phyloP scores from a whole-genome alignment of 352 stramenopile genomes.

The Pythium aristosporum region DNA sequence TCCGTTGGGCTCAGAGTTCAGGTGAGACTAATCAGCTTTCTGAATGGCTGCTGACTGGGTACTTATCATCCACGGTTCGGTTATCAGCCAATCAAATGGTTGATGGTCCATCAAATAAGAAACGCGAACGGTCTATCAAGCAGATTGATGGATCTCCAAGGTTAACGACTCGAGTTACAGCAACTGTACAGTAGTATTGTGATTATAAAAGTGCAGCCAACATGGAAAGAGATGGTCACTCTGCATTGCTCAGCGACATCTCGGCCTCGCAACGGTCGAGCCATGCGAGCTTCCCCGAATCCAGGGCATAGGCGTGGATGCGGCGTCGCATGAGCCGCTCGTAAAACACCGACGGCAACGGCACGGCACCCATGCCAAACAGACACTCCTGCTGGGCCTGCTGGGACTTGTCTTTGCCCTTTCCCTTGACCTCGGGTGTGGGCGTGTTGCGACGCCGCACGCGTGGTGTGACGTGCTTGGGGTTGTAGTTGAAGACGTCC shows the following conservation, averaged over 20 bases:
- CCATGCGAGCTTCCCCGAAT: conserved; percentile 27
- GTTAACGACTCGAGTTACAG: too few species aligned
- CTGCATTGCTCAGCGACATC: conserved; percentile 6
- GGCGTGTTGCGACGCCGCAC: conserved; percentile 23
- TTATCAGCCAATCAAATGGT: too few species aligned
- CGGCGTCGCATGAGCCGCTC: background rate
- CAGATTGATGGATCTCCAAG: too few species aligned
- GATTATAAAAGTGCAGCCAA: too few species aligned
- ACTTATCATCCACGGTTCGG: too few species aligned
- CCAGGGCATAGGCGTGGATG: conserved; percentile 28
- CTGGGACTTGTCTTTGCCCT: background rate
- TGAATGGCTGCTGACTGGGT: too few species aligned
- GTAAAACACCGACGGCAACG: conserved; percentile 2
- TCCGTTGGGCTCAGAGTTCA: too few species aligned
- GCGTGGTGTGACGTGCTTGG: conserved; percentile 52
- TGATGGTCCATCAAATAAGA: too few species aligned
- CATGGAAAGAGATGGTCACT: conserved; percentile 14
- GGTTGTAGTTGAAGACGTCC: conserved; percentile 53
- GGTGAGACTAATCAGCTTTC: too few species aligned
- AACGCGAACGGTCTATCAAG: too few species aligned
- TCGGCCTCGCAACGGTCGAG: conserved; percentile 27
- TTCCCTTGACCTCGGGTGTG: conserved; percentile 13
- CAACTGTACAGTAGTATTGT: background rate
- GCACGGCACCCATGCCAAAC: background rate
- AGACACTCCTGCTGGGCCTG: conserved; percentile 23